Percentiles rank a stretch among this genome's conserved stretches.
Conservation (phyloP, 495 filamentous ascomycete species). For the Neurospora sublineolata region DNA sequence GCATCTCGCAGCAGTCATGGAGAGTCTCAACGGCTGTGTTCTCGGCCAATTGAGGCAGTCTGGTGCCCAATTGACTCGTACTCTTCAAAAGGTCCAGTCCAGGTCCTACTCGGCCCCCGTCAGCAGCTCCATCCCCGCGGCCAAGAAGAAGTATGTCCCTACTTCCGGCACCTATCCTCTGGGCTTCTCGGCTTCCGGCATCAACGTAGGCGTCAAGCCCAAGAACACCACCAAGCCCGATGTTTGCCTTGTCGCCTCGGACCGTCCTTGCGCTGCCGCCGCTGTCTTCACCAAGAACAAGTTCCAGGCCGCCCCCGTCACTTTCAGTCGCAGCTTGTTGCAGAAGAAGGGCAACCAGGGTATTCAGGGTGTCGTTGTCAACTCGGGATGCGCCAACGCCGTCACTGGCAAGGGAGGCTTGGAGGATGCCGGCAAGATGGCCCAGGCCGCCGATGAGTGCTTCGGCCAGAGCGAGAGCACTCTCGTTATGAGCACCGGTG, state of each 20-base stretch:
- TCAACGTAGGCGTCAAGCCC: conserved; percentile 88
- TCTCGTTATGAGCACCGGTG: conserved; percentile 94
- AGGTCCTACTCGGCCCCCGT: conserved; percentile 49
- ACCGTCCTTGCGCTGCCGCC: conserved; percentile 78
- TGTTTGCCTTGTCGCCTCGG: conserved; percentile 77
- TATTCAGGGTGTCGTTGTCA: conserved; percentile 75
- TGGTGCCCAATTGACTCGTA: conserved; percentile 15
- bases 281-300: conserved; percentile 97
- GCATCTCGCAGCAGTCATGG: conserved; percentile 10
- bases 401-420: conserved; percentile 88
- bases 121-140: conserved; percentile 50
- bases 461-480: conserved; percentile 55
- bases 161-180: conserved; percentile 74
- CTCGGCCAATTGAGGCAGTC: conserved; percentile 21
- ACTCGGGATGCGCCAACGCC: conserved; percentile 94
- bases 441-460: conserved; percentile 58
- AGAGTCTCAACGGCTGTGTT: conserved; percentile 12
- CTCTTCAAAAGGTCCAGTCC: neutral
- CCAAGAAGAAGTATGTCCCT: conserved; percentile 82
- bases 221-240: conserved; percentile 82
- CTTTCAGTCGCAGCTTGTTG: conserved; percentile 64
- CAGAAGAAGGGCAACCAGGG: conserved; percentile 53
- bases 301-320: conserved; percentile 92
- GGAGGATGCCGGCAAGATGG: conserved; percentile 83
- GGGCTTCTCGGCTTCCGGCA: conserved; percentile 79